These are phyloP conservation scores for Lathyrus tuberosus DNA, from an alignment of 306 rosid genomes.

Conservation along the genomic window DNA sequence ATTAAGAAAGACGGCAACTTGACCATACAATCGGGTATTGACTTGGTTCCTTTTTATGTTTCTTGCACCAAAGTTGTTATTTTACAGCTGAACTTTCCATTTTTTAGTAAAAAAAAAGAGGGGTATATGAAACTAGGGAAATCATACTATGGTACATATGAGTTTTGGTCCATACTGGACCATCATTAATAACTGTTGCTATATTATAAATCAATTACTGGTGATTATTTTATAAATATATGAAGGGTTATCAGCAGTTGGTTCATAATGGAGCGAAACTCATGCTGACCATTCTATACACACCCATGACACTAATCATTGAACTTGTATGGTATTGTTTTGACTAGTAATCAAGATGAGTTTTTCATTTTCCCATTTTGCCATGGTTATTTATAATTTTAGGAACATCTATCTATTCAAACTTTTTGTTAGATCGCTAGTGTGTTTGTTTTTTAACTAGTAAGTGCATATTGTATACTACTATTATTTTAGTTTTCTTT, in stretches of 20 bases:
- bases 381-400: neutral
- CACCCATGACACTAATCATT: neutral
- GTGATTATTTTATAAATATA: neutral
- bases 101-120: constrained; percentile 2
- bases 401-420: neutral
- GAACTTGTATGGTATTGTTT: constrained; percentile 7
- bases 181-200: neutral
- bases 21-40: neutral
- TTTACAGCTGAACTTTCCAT: constrained; percentile 11
- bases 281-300: neutral
- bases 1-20: neutral
- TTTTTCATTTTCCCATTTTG: constrained; percentile 13
- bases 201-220: neutral
- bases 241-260: neutral
- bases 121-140: constrained; percentile 4
- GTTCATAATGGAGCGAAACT: neutral
- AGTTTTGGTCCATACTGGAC: neutral
- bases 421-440: neutral
- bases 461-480: constrained; percentile 1
- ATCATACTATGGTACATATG: neutral
- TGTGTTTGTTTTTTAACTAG: neutral
- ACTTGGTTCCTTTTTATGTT: neutral
- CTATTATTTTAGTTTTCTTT: neutral
- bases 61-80: constrained; percentile 6
- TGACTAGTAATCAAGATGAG: neutral